A percentile compares a stretch with the other conserved stretches of the same genome.
Evolutionary conservation across 352 stramenopile genomes (phyloP).

Genomic region (Pythium myriotylum): DNA sequence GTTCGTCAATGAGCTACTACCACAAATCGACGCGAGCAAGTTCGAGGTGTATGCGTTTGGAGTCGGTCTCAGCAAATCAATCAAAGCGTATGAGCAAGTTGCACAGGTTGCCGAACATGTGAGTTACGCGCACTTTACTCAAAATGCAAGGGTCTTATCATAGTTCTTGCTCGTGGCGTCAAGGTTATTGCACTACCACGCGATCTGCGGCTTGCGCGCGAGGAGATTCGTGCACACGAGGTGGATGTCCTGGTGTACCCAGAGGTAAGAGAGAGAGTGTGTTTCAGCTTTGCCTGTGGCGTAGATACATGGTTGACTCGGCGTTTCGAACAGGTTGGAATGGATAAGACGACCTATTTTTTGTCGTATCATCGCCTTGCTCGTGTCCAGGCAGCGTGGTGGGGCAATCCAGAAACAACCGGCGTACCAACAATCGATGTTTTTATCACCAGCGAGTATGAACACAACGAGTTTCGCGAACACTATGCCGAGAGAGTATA

Average conservation of each 20-base stretch:
- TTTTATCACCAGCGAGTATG: constrained; percentile 66
- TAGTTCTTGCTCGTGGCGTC: not conserved
- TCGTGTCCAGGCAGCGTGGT: constrained; percentile 73
- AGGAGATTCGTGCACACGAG: constrained; percentile 51
- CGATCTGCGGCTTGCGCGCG: constrained; percentile 43
- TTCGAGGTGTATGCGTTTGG: constrained; percentile 77
- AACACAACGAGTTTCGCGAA: constrained; percentile 41
- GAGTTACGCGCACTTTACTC: not conserved
- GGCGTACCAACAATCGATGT: constrained; percentile 73
- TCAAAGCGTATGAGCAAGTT: constrained; percentile 45
- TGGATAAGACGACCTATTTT: constrained; percentile 82
- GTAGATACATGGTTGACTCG: too few species aligned
- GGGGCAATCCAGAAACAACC: constrained; percentile 73
- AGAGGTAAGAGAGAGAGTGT: too few species aligned
- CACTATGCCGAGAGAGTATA: constrained; percentile 71
- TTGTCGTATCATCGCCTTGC: constrained; percentile 68
- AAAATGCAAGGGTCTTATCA: too few species aligned
- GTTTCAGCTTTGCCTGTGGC: too few species aligned
- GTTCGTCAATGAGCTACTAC: constrained; percentile 69
- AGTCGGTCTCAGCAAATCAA: constrained; percentile 59
- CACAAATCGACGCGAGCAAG: constrained; percentile 50
- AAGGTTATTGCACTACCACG: constrained; percentile 61
- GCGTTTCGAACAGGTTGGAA: constrained; percentile 54
- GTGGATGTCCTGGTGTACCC: constrained; percentile 76
- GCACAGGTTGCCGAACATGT: constrained; percentile 60